phyloP scores from a whole-genome alignment of 1,284 basidiomycete genomes.

The Fomitiporia mediterranea region DNA sequence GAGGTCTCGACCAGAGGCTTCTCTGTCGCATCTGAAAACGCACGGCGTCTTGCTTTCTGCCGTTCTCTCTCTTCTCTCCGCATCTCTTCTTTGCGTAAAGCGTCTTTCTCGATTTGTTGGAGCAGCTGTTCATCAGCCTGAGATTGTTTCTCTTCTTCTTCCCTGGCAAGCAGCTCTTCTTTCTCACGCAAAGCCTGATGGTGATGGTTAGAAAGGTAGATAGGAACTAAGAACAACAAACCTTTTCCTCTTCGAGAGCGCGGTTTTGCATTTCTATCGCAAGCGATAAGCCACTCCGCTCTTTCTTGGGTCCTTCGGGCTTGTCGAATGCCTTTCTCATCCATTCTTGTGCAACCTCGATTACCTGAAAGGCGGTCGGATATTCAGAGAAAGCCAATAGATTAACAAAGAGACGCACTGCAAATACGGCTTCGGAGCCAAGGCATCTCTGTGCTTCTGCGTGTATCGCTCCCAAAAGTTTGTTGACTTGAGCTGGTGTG shows the following conservation, averaged over 20 bases:
- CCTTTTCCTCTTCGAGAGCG: constrained; percentile 59
- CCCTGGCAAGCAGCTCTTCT: constrained; percentile 46
- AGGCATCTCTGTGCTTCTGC: constrained; percentile 47
- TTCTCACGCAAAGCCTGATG: constrained; percentile 37
- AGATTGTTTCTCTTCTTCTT: constrained; percentile 41
- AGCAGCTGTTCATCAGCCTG: constrained; percentile 52
- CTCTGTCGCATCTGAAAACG: constrained; percentile 63
- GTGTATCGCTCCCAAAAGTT: constrained; percentile 52
- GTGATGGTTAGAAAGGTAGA: background rate
- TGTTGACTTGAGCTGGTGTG: constrained; percentile 43
- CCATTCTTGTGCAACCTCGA: constrained; percentile 68
- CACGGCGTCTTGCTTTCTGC: constrained; percentile 51
- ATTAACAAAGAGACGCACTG: background rate
- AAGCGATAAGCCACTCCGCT: constrained; percentile 55
- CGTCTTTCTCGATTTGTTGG: constrained; percentile 57
- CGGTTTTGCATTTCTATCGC: constrained; percentile 70
- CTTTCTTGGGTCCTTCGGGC: constrained; percentile 33
- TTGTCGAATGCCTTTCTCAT: constrained; percentile 52
- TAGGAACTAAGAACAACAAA: constrained; percentile 27
- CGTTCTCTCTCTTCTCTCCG: constrained; percentile 43
- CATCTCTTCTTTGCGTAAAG: constrained; percentile 45
- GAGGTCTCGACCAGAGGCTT: constrained; percentile 48
- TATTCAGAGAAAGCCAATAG: background rate
- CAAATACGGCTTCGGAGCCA: constrained; percentile 12
- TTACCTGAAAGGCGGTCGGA: constrained; percentile 41